Conservation (phyloP, 2,329 filamentous ascomycete species). For the Elsinoe australis region DNA sequence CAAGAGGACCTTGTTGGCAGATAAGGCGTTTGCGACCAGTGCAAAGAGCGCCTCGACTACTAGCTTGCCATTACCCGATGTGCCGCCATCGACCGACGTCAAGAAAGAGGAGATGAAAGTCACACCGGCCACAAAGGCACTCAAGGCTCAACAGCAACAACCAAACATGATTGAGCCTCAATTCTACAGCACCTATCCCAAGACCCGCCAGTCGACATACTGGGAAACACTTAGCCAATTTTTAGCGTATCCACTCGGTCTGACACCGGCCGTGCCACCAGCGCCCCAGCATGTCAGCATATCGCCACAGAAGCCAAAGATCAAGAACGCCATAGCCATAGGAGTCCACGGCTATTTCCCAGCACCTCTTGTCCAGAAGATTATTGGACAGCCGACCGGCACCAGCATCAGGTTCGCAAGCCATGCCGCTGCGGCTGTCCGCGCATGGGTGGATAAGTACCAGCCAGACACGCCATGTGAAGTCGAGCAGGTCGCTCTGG, state of each 20-base stretch:
- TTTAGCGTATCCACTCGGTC: slow-evolving; percentile 30
- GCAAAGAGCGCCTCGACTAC: slow-evolving; percentile 13
- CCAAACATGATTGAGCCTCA: slow-evolving; percentile 63
- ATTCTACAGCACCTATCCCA: slow-evolving; percentile 42
- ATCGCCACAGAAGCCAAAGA: slow-evolving; percentile 54
- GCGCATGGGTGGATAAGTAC: slow-evolving; percentile 65
- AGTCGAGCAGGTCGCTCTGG: slow-evolving; percentile 87
- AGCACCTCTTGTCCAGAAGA: slow-evolving; percentile 73
- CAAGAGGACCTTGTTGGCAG: slow-evolving; percentile 4
- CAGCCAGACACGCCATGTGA: slow-evolving; percentile 59
- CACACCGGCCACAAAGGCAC: slow-evolving; percentile 9
- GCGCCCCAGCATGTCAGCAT: slow-evolving; percentile 61
- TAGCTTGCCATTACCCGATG: background rate
- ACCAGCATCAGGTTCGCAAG: slow-evolving; percentile 91
- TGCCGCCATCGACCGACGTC: background rate
- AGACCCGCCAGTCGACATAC: too few relatives aligned
- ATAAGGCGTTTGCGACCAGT: slow-evolving; percentile 13
- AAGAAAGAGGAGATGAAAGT: slow-evolving; percentile 14
- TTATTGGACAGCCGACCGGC: slow-evolving; percentile 90
- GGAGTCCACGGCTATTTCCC: slow-evolving; percentile 94
- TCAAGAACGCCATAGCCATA: slow-evolving; percentile 83
- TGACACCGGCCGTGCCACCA: slow-evolving; percentile 35
- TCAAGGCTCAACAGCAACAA: slow-evolving; percentile 24
- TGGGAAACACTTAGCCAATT: slow-evolving; percentile 35
- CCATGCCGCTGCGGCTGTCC: slow-evolving; percentile 74